phyloP scores from a whole-genome alignment of 2,329 filamentous ascomycete genomes.

The Alternaria sp. region DNA sequence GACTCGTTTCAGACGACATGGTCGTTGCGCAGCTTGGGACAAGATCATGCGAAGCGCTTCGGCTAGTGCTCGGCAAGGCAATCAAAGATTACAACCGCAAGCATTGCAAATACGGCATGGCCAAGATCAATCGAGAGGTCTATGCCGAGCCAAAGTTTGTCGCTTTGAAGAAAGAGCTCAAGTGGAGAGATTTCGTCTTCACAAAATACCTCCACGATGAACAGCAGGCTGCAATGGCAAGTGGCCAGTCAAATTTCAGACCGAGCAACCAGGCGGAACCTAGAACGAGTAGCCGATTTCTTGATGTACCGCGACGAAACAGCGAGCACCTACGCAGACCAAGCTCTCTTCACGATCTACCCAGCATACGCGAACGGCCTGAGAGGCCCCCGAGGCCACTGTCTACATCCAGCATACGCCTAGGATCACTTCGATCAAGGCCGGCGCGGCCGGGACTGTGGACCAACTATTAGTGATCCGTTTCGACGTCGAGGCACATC shows the following conservation, averaged over 20 bases:
- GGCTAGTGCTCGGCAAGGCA: background rate
- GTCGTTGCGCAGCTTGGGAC: background rate
- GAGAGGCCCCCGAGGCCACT: background rate
- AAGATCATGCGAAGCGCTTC: background rate
- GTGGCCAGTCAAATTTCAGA: background rate
- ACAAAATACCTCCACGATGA: background rate
- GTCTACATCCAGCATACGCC: background rate
- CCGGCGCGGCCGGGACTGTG: background rate
- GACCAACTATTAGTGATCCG: background rate
- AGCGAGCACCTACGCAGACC: background rate
- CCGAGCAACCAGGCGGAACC: background rate
- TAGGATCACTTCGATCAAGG: background rate
- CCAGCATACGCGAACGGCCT: background rate
- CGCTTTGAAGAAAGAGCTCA: background rate
- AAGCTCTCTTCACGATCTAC: background rate
- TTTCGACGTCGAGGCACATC: background rate
- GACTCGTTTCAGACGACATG: constrained; percentile 8
- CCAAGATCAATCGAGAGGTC: background rate
- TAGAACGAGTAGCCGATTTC: background rate
- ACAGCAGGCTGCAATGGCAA: background rate
- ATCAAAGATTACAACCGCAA: background rate
- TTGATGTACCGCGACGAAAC: background rate
- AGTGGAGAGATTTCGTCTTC: background rate
- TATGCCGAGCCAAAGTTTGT: background rate
- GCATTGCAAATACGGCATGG: constrained; percentile 3